These are phyloP conservation scores for Marasmius oreades DNA, from an alignment of 1,284 basidiomycete genomes.

Conservation along the genomic window DNA sequence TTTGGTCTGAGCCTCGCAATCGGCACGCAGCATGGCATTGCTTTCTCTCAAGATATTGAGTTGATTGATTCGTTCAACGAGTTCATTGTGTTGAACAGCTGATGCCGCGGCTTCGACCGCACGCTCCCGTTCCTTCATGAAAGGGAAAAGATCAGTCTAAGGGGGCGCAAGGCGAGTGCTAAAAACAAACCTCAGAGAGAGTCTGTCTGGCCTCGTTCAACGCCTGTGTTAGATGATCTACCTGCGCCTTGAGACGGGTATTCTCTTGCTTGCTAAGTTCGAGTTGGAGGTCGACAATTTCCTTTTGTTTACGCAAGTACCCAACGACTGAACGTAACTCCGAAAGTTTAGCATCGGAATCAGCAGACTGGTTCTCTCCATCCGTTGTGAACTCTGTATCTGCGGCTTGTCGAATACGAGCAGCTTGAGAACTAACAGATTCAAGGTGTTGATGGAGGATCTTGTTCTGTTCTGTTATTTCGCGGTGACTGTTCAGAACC, in stretches of 20 bases:
- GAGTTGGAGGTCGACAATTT: constrained; percentile 84
- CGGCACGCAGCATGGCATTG: constrained; percentile 80
- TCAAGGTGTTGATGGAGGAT: constrained; percentile 85
- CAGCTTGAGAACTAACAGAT: constrained; percentile 78
- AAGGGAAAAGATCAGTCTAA: neutral
- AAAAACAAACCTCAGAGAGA: constrained; percentile 53
- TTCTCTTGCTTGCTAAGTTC: constrained; percentile 86
- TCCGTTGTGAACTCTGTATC: constrained; percentile 38
- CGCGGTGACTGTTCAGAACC: constrained; percentile 53
- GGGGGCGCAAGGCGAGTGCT: neutral
- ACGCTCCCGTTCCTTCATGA: constrained; percentile 68
- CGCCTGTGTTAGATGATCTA: constrained; percentile 68
- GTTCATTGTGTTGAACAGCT: constrained; percentile 80
- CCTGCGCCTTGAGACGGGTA: constrained; percentile 69
- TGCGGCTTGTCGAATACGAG: constrained; percentile 69
- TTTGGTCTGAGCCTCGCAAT: constrained; percentile 65
- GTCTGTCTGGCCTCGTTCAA: constrained; percentile 68
- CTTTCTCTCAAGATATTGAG: constrained; percentile 86
- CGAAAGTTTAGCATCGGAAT: constrained; percentile 56
- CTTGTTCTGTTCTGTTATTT: constrained; percentile 74
- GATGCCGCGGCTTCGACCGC: constrained; percentile 67
- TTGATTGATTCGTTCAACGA: constrained; percentile 86
- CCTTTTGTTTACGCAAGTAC: constrained; percentile 86
- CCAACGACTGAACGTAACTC: constrained; percentile 80
- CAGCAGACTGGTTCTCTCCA: constrained; percentile 38